Conservation (phyloP, 805 yeast species). For the Brettanomyces custersianus region DNA sequence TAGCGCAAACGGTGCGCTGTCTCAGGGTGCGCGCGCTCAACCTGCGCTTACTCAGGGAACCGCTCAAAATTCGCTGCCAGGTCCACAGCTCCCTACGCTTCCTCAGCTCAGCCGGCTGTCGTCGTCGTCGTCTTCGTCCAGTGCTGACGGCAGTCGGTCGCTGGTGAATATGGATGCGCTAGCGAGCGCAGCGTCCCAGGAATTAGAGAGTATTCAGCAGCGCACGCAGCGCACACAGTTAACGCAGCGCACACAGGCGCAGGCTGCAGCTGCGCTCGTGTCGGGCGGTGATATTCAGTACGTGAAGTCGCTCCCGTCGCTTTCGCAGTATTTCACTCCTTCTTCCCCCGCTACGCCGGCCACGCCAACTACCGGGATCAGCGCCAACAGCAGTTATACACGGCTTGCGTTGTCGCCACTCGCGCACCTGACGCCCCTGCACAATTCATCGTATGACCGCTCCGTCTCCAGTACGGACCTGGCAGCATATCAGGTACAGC, state of each 20-base stretch:
- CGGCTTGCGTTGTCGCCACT: conserved; percentile 16
- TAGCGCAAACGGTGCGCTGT: background rate
- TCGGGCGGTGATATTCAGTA: conserved; percentile 19
- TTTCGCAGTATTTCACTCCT: conserved; percentile 36
- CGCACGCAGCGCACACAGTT: conserved; percentile 5
- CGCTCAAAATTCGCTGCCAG: too few relatives aligned
- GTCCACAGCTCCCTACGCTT: too few relatives aligned
- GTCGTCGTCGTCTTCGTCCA: too few relatives aligned
- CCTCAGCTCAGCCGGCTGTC: background rate
- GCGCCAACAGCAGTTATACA: conserved; percentile 32
- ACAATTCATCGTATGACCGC: conserved; percentile 5
- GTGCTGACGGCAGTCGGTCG: too few relatives aligned
- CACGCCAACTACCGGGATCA: conserved; percentile 44
- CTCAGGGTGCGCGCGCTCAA: background rate
- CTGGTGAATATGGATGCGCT: conserved; percentile 33
- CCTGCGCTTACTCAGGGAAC: too few relatives aligned
- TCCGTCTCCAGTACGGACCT: conserved; percentile 37
- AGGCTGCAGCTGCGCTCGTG: conserved; percentile 11
- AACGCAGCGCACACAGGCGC: conserved; percentile 11
- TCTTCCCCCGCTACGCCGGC: conserved; percentile 34
- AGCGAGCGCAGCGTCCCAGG: conserved; percentile 49
- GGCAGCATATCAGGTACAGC: conserved; percentile 20
- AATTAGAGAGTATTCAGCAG: conserved; percentile 33
- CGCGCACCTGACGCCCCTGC: conserved; percentile 24
- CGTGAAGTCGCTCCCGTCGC: conserved; percentile 45